These are phyloP conservation scores for Fusarium buxicola DNA, from an alignment of 2,329 filamentous ascomycete genomes.

Conservation along the genomic window DNA sequence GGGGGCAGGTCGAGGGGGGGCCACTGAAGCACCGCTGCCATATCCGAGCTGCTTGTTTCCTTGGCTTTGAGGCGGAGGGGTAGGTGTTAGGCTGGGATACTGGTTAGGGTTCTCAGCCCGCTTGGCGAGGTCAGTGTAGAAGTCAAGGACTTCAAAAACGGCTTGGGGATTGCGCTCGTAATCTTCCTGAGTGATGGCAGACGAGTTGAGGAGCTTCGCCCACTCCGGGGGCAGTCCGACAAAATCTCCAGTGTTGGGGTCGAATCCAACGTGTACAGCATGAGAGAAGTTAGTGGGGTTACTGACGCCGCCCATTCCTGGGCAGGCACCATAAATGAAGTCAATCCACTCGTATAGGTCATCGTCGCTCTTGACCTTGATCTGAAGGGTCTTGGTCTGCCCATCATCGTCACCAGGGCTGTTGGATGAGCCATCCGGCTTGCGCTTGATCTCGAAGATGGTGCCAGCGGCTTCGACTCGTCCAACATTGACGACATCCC, in stretches of 20 bases:
- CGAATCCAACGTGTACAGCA: constrained; percentile 96
- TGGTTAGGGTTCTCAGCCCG: constrained; percentile 76
- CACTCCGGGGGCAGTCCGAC: constrained; percentile 95
- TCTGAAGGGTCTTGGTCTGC: constrained; percentile 84
- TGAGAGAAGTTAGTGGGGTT: constrained; percentile 99
- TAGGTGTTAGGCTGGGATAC: constrained; percentile 76
- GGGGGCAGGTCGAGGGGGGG: constrained; percentile 75
- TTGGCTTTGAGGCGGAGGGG: constrained; percentile 68
- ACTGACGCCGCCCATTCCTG: constrained; percentile 97
- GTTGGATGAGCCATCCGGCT: constrained; percentile 73
- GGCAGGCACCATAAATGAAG: constrained; percentile 95
- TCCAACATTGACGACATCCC: constrained; percentile 89
- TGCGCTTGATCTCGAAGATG: constrained; percentile 92
- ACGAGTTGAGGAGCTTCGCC: constrained; percentile 95
- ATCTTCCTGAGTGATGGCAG: constrained; percentile 97
- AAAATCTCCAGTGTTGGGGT: constrained; percentile 94
- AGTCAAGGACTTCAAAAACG: constrained; percentile 83
- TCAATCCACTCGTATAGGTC: constrained; percentile 99
- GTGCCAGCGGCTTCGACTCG: constrained; percentile 91
- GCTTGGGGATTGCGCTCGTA: constrained; percentile 96
- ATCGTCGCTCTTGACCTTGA: constrained; percentile 94
- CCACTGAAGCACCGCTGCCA: constrained; percentile 67
- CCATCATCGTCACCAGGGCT: constrained; percentile 84
- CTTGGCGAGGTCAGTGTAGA: constrained; percentile 87
- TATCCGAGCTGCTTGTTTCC: constrained; percentile 73